Evolutionary conservation across 352 stramenopile genomes (phyloP).

Genomic region (Phytophthora rubi): DNA sequence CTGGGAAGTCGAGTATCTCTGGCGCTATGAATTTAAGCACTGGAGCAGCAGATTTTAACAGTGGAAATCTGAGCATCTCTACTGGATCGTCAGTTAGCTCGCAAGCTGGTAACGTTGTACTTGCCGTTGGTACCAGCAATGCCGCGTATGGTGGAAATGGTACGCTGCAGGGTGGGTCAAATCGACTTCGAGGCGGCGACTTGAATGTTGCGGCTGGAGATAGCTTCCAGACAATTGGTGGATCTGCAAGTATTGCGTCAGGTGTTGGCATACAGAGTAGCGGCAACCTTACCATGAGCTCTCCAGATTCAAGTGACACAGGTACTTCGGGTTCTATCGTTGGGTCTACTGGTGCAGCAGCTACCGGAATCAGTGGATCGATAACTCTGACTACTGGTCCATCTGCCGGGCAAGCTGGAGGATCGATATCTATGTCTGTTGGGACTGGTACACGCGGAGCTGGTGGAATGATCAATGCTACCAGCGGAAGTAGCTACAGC

Average conservation of each 20-base stretch:
- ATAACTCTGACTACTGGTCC: constrained; percentile 31
- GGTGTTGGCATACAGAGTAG: constrained; percentile 19
- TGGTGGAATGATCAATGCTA: constrained; percentile 31
- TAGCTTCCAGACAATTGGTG: constrained; percentile 22
- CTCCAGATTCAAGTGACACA: constrained; percentile 21
- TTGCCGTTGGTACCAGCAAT: constrained; percentile 34
- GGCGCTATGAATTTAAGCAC: constrained; percentile 30
- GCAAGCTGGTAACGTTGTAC: constrained; percentile 28
- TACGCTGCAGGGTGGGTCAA: constrained; percentile 21
- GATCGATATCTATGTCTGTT: constrained; percentile 33
- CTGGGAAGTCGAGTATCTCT: constrained; percentile 27
- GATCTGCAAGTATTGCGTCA: constrained; percentile 26
- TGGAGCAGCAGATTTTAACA: constrained; percentile 30
- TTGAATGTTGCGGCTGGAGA: constrained; percentile 24
- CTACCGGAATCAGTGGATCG: constrained; percentile 33
- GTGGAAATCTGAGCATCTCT: constrained; percentile 20
- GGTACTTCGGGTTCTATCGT: constrained; percentile 28
- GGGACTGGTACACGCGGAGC: constrained; percentile 24
- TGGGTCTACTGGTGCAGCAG: constrained; percentile 18
- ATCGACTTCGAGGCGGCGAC: constrained; percentile 23
- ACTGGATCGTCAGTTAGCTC: constrained; percentile 26
- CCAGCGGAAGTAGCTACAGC: constrained; percentile 28
- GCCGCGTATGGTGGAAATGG: constrained; percentile 31
- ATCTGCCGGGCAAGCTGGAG: constrained; percentile 24
- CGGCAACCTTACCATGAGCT: constrained; percentile 17